Evolutionary conservation across 352 stramenopile species (phyloP).

Genomic region (Pythium volutum): DNA sequence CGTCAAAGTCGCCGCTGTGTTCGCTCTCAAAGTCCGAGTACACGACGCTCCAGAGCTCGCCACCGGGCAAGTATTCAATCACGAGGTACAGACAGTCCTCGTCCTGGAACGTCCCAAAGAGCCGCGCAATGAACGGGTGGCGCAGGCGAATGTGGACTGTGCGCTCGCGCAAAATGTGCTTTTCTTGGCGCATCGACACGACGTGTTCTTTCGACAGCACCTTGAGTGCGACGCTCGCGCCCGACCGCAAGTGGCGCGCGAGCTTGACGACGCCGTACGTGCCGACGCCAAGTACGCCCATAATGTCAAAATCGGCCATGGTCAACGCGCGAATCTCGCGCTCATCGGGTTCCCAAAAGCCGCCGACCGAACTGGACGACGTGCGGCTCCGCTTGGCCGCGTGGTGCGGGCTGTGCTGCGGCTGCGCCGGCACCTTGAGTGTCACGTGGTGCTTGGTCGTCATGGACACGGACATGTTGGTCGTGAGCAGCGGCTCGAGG

Average conservation of each 20-base stretch:
- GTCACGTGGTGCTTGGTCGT: constrained; percentile 2
- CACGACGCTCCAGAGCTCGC: constrained; percentile 76
- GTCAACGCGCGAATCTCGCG: constrained; percentile 36
- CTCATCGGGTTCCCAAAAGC: constrained; percentile 34
- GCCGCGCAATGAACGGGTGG: constrained; percentile 63
- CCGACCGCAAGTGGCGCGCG: constrained; percentile 55
- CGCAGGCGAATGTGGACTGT: constrained; percentile 58
- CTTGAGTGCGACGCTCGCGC: constrained; percentile 69
- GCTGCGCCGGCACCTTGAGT: constrained; percentile 7
- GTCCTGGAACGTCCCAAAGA: constrained; percentile 85
- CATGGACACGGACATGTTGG: constrained; percentile 22
- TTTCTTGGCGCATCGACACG: constrained; percentile 69
- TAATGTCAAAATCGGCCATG: constrained; percentile 61
- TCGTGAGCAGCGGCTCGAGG: constrained; percentile 22
- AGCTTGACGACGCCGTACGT: constrained; percentile 82
- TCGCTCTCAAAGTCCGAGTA: constrained; percentile 49
- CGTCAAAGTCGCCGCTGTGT: constrained; percentile 25
- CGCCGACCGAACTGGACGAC: constrained; percentile 26
- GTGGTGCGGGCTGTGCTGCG: background rate
- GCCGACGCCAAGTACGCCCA: constrained; percentile 67
- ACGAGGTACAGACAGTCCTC: constrained; percentile 79
- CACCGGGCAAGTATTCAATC: constrained; percentile 74
- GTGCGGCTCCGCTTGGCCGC: constrained; percentile 20
- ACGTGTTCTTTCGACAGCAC: constrained; percentile 74
- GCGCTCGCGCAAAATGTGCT: constrained; percentile 75